A percentile compares a stretch with the other conserved stretches of the same genome.
These are phyloP conservation scores for peach (Prunus persica) DNA, from an alignment of 306 rosid genomes.

Conservation along the genomic window Prunus_persica_NCBIv2 NC_034013.1:15197501-15198000, in stretches of 20 bases:
- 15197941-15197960: constrained; percentile 18
- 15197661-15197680: constrained; percentile 27
- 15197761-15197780: constrained; percentile 28
- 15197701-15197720: constrained; percentile 21
- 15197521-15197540: constrained; percentile 34
- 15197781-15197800: constrained; percentile 27
- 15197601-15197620: constrained; percentile 31
- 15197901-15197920: constrained; percentile 36
- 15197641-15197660: constrained; percentile 30
- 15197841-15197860: constrained; percentile 30
- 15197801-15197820: constrained; percentile 29
- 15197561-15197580: constrained; percentile 42
- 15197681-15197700: constrained; percentile 32
- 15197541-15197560: constrained; percentile 34
- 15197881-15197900: constrained; percentile 19
- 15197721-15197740: constrained; percentile 19
- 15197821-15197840: constrained; percentile 27
- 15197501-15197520: constrained; percentile 27
- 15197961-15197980: constrained; percentile 28
- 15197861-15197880: constrained; percentile 25
- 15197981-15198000: constrained; percentile 35
- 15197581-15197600: constrained; percentile 38
- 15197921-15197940: constrained; percentile 31
- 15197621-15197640: constrained; percentile 39
- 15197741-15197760: constrained; percentile 43